A percentile compares a stretch with the other conserved stretches of the same genome.
Evolutionary conservation across 441 rosid species (phyloP).

Genomic region (Adansonia rubrostipa): DNA sequence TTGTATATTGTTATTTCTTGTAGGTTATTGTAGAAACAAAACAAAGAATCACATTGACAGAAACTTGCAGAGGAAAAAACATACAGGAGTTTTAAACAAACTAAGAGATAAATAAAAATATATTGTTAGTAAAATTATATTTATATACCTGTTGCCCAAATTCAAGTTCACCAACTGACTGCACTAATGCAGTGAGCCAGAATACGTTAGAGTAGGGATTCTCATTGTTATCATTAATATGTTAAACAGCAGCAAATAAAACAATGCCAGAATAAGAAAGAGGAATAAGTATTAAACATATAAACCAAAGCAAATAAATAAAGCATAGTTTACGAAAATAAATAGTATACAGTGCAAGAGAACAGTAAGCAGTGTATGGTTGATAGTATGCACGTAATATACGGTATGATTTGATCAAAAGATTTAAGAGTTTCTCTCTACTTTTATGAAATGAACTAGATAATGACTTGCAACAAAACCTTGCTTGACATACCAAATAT

Average conservation of each 20-base stretch:
- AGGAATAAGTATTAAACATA: not conserved
- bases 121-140: not conserved
- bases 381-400: not conserved
- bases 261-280: slow-evolving; percentile 16
- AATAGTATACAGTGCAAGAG: not conserved
- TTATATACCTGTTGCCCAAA: slow-evolving; percentile 86
- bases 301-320: not conserved
- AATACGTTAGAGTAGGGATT: slow-evolving; percentile 93
- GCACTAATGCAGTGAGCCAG: slow-evolving; percentile 95
- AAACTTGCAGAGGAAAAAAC: not conserved
- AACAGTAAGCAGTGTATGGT: slow-evolving; percentile 3
- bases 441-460: not conserved
- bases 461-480: not conserved
- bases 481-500: not conserved
- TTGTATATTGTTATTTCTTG: not conserved
- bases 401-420: not conserved
- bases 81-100: not conserved
- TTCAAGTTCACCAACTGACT: slow-evolving; percentile 92
- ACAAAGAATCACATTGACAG: slow-evolving; percentile 1
- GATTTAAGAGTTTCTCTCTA: not conserved
- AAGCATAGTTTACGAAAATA: not conserved
- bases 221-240: slow-evolving; percentile 88
- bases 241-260: slow-evolving; percentile 22
- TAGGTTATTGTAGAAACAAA: not conserved
- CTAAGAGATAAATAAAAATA: not conserved